Conservation (phyloP, 768 basidiomycete genomes). For the Lentinula detonsa region DNA sequence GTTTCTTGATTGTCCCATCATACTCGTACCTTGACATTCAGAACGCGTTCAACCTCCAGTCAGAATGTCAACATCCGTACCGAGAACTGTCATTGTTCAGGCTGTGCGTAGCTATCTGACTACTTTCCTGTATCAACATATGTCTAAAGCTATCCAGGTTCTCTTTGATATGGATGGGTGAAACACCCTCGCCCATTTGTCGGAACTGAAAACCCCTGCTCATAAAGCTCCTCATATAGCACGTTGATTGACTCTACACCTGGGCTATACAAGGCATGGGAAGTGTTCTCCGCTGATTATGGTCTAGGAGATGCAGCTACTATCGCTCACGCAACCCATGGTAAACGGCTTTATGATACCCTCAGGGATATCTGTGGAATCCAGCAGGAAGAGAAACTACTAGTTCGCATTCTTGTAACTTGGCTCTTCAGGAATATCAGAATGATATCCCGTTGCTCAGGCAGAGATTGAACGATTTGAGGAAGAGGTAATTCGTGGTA, state of each 20-base stretch:
- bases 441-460: constrained; percentile 23
- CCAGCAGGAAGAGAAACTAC: constrained; percentile 46
- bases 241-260: constrained; percentile 81
- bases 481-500: constrained; percentile 59
- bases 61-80: constrained; percentile 7
- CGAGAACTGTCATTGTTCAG: constrained; percentile 10
- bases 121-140: background rate
- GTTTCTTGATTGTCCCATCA: too few relatives aligned
- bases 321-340: constrained; percentile 62
- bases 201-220: too few relatives aligned
- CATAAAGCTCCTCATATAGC: constrained; percentile 23
- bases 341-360: constrained; percentile 71
- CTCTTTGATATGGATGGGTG: constrained; percentile 28
- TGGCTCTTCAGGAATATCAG: background rate
- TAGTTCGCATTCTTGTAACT: constrained; percentile 32
- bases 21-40: too few relatives aligned
- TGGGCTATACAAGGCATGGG: constrained; percentile 76
- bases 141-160: constrained; percentile 8
- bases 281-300: constrained; percentile 60
- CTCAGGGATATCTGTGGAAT: constrained; percentile 64
- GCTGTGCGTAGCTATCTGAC: constrained; percentile 12
- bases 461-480: constrained; percentile 75
- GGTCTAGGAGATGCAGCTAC: constrained; percentile 38
- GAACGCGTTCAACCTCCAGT: background rate
- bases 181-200: background rate